Base-by-base conservation (phyloP, 2,329 filamentous ascomycete species). In the Colletotrichum falcatum region DNA sequence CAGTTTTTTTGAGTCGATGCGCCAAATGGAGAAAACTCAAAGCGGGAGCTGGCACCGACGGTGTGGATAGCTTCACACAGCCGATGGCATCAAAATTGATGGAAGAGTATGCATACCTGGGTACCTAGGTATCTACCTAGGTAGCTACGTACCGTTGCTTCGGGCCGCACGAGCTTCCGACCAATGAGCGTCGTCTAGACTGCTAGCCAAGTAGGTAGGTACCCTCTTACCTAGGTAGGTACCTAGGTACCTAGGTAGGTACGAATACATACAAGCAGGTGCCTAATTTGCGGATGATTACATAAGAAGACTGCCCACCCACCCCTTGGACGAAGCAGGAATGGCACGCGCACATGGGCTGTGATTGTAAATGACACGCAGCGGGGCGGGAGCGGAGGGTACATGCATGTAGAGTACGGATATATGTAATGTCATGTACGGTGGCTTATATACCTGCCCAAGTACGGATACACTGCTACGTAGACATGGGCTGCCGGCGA, bases 21-120 rank as follows among this genome's bases (percentile, higher is more conserved):
- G 14, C 5, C 5, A 6, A 49, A 6, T 44, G 20, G 20, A 9
- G 20, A 3, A 6, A 5, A 5, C 35, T 9, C 14, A 23, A 14
- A 23, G 23, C 3, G 5, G 9, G 35, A 44, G 48, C 11, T 53
- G 18, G 23, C 42, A 28, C 20, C 56, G 5, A 14, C 23, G 42
- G 56, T 70, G 53, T 30, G 49, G 18, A 63, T 63, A 68, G 64
- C 68, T 68, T 67, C 65, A 54, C 9, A 66, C n/a, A 61, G 37
- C n/a, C 5, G 26, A 26, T 44, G 23, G 64, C 56, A 54, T 61
- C 51, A 63, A 62, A 44, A 23, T 33, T 55, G 28, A 28, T 37
- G 46, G 46, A 16, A 46, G 44, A 46, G 44, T 61, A n/a, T n/a
- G n/a, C n/a, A n/a, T n/a, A n/a, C n/a, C n/a, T n/a, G n/a, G n/a